Conservation (phyloP, 2,329 filamentous ascomycete genomes). For the Aspergillus ochraceoroseus region DNA sequence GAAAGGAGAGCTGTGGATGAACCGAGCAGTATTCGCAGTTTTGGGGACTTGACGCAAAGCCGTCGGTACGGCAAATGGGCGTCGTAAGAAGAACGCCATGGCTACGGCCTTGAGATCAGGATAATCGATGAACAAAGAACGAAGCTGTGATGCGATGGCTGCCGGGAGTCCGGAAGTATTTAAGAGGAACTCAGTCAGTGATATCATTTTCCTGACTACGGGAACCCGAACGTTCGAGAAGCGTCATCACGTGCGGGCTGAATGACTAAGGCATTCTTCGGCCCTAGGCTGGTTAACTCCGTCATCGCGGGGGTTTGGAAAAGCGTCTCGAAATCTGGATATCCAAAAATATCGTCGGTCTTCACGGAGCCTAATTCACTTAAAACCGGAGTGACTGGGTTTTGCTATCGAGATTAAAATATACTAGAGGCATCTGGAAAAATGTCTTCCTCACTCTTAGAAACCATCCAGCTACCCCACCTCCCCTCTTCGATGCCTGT, state of each 20-base stretch:
- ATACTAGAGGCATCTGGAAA: too few species aligned
- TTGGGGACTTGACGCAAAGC: constrained; percentile 55
- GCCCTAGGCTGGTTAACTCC: constrained; percentile 12
- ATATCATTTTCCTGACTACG: constrained; percentile 30
- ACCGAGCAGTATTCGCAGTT: constrained; percentile 48
- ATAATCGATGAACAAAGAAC: constrained; percentile 5
- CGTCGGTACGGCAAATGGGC: constrained; percentile 59
- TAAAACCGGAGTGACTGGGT: background rate
- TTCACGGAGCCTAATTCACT: background rate
- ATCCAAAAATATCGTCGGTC: constrained; percentile 2
- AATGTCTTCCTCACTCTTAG: constrained; percentile 40
- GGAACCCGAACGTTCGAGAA: constrained; percentile 38
- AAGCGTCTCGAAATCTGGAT: constrained; percentile 4
- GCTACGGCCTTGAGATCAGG: constrained; percentile 19
- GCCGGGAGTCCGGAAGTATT: constrained; percentile 17
- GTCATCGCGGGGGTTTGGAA: constrained; percentile 11
- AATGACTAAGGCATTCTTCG: constrained; percentile 18
- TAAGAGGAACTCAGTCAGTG: constrained; percentile 23
- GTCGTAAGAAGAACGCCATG: constrained; percentile 62
- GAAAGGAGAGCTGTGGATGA: constrained; percentile 57
- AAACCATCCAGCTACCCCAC: constrained; percentile 70
- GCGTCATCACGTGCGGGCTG: constrained; percentile 21
- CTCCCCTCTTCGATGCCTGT: constrained; percentile 63
- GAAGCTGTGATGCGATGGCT: constrained; percentile 11
- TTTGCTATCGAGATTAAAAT: too few species aligned